Evolutionary conservation across 352 stramenopile genomes (phyloP).

Genomic region (Thraustotheca clavata): DNA sequence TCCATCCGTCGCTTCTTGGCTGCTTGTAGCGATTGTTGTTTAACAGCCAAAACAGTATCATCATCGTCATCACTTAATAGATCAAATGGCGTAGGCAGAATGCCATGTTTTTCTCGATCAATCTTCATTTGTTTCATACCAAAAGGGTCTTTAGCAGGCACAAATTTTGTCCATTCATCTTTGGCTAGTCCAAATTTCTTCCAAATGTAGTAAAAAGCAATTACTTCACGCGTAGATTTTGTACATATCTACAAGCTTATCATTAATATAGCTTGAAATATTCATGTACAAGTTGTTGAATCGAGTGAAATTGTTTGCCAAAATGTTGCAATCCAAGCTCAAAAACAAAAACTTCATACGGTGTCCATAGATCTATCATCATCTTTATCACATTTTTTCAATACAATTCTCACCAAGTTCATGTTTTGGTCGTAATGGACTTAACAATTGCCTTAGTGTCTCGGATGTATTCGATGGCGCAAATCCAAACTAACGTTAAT

Average conservation of each 20-base stretch:
- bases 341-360: constrained; percentile 64
- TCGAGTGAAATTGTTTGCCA: constrained; percentile 70
- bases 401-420: constrained; percentile 42
- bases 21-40: constrained; percentile 1
- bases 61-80: constrained; percentile 16
- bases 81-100: constrained; percentile 12
- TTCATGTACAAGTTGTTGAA: constrained; percentile 45
- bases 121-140: constrained; percentile 20
- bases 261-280: not conserved
- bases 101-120: constrained; percentile 11
- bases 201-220: constrained; percentile 83
- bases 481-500: constrained; percentile 46
- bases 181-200: constrained; percentile 39
- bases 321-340: constrained; percentile 66
- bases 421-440: constrained; percentile 52
- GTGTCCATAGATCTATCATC: constrained; percentile 63
- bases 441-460: constrained; percentile 47
- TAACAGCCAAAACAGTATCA: constrained; percentile 14
- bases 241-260: constrained; percentile 34
- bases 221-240: constrained; percentile 55
- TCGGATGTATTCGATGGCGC: constrained; percentile 62
- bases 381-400: not conserved
- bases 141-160: constrained; percentile 3
- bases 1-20: constrained; percentile 10
- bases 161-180: not conserved